Evolutionary conservation across 805 yeast genomes (phyloP).

Genomic region (Yarrowia sp.): DNA sequence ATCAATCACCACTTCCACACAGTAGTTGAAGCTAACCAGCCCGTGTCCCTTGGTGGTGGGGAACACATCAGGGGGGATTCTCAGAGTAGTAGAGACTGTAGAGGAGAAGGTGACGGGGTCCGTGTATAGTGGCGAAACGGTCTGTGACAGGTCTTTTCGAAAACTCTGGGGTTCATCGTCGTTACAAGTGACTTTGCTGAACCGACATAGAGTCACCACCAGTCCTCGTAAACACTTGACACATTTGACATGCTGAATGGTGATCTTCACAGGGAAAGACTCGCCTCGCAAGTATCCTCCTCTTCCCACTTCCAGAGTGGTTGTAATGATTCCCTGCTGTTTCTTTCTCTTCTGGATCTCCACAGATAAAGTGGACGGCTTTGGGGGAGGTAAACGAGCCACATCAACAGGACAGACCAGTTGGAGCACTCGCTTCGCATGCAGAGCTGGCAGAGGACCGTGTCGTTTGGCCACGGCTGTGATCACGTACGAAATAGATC

Average conservation of each 20-base stretch:
- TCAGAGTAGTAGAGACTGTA: constrained; percentile 65
- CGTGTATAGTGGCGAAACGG: constrained; percentile 76
- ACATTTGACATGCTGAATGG: constrained; percentile 71
- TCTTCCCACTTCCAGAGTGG: constrained; percentile 58
- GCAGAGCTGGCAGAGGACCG: constrained; percentile 42
- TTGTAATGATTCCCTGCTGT: constrained; percentile 52
- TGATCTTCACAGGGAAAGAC: constrained; percentile 71
- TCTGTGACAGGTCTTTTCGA: constrained; percentile 83
- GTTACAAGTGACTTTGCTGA: constrained; percentile 61
- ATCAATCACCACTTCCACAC: constrained; percentile 82
- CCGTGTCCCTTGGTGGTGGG: constrained; percentile 80
- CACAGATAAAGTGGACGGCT: constrained; percentile 68
- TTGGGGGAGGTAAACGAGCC: constrained; percentile 66
- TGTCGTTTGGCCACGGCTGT: constrained; percentile 53
- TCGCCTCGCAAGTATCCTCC: constrained; percentile 85
- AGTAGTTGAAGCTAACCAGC: constrained; percentile 80
- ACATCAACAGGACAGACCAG: constrained; percentile 80
- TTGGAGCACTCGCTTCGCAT: constrained; percentile 64
- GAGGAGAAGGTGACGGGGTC: constrained; percentile 68
- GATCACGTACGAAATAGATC: constrained; percentile 74
- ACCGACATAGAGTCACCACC: constrained; percentile 78
- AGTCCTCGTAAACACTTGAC: constrained; percentile 75
- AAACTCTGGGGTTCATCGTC: constrained; percentile 59
- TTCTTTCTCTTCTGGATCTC: constrained; percentile 56
- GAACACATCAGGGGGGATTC: constrained; percentile 84